Conservation (phyloP, 75 land plant genomes). For the Adiantum capillusveneris region DNA sequence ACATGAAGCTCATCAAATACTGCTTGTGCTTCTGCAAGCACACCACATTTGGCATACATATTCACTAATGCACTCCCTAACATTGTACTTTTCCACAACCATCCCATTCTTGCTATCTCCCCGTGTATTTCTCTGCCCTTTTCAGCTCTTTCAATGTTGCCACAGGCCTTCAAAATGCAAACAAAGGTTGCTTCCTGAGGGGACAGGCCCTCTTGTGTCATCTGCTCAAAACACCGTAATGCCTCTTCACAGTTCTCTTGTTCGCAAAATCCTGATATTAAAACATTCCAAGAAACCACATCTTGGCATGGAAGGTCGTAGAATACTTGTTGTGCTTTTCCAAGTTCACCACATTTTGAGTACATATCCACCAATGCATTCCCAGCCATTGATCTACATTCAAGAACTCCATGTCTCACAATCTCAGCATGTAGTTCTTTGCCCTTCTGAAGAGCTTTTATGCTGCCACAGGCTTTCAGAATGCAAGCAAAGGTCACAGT, state of each 20-base stretch:
- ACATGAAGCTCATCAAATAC: conserved; percentile 17
- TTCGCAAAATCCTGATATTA: conserved; percentile 52
- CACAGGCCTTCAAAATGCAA: conserved; percentile 58
- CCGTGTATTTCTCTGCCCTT: conserved; percentile 36
- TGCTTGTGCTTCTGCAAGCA: conserved; percentile 15
- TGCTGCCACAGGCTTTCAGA: conserved; percentile 51
- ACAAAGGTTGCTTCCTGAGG: conserved; percentile 43
- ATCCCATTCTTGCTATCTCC: conserved; percentile 7
- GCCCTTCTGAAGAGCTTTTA: conserved; percentile 33
- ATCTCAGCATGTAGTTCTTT: conserved; percentile 58
- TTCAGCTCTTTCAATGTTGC: conserved; percentile 41
- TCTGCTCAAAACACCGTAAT: conserved; percentile 32
- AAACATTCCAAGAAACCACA: conserved; percentile 48
- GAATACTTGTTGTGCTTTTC: conserved; percentile 17
- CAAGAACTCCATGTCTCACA: conserved; percentile 33
- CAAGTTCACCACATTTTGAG: conserved; percentile 11
- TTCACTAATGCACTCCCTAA: conserved; percentile 8
- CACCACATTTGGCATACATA: conserved; percentile 22
- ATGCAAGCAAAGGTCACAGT: conserved; percentile 38
- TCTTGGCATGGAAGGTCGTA: conserved; percentile 9
- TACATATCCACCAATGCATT: conserved; percentile 18
- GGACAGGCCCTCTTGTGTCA: conserved; percentile 26
- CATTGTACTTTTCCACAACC: background rate
- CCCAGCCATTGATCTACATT: conserved; percentile 5
- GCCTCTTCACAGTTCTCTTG: conserved; percentile 42